Evolutionary conservation across 768 basidiomycete species (phyloP).

Genomic region (Phanerochaete carnosa): DNA sequence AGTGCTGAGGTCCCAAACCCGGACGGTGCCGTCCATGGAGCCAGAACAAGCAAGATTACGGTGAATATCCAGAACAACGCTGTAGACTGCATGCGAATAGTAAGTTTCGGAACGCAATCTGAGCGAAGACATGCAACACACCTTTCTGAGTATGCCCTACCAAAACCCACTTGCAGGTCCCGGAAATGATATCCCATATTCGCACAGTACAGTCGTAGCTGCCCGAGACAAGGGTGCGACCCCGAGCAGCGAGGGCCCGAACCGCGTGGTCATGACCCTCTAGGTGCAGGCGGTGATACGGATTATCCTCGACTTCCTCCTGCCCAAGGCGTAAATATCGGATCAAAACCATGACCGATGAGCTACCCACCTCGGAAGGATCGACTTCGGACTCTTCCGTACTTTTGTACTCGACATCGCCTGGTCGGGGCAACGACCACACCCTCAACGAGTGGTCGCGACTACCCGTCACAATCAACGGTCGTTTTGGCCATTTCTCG

Average conservation of each 20-base stretch:
- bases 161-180: constrained; percentile 75
- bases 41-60: constrained; percentile 94
- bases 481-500: constrained; percentile 72
- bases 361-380: constrained; percentile 41
- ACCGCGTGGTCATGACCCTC: constrained; percentile 92
- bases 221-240: constrained; percentile 87
- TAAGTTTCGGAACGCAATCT: constrained; percentile 60
- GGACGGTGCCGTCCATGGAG: constrained; percentile 97
- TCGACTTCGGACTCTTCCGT: constrained; percentile 60
- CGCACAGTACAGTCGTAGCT: constrained; percentile 95
- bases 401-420: constrained; percentile 72
- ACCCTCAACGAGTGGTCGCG: constrained; percentile 64
- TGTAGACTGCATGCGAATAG: constrained; percentile 67
- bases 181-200: constrained; percentile 91
- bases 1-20: constrained; percentile 86
- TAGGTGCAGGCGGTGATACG: constrained; percentile 82
- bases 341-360: not conserved
- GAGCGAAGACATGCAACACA: constrained; percentile 23
- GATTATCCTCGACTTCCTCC: constrained; percentile 77
- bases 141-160: constrained; percentile 93
- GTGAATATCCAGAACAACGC: constrained; percentile 83
- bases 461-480: constrained; percentile 72
- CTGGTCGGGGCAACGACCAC: constrained; percentile 64
- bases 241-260: constrained; percentile 87
- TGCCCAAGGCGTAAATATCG: constrained; percentile 20